A percentile compares a stretch with the other conserved stretches of the same genome.
Conservation (phyloP, 345 rosid species). For the Raphanus sativus region DNA sequence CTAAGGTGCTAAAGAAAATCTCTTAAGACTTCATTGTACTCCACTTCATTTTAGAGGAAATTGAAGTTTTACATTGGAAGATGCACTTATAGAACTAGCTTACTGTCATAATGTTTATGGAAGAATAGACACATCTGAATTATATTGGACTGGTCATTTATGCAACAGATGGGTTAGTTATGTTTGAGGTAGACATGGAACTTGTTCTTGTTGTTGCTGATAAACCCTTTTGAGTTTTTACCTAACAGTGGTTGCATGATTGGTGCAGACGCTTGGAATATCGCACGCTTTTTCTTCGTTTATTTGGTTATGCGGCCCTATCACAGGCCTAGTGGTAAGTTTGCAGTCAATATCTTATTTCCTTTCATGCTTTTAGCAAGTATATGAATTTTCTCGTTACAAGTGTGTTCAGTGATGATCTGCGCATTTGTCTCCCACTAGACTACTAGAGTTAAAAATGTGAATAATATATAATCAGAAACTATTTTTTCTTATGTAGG, state of each 20-base stretch:
- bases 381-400: not conserved
- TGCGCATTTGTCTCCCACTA: not conserved
- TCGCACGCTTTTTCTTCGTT: slow-evolving; percentile 93
- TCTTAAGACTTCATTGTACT: no score
- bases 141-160: not conserved
- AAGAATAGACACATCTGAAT: not conserved
- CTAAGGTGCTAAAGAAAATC: no score
- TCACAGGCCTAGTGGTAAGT: slow-evolving; percentile 98
- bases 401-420: not conserved
- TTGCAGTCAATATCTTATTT: not conserved
- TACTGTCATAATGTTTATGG: not conserved
- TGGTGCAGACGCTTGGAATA: slow-evolving; percentile 91
- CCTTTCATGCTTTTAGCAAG: not conserved
- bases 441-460: not conserved
- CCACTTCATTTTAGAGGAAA: no score
- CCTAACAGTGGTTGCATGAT: slow-evolving; percentile 33
- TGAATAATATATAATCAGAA: not conserved
- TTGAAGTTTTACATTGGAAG: no score
- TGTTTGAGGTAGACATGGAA: not conserved
- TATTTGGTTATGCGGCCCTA: slow-evolving; percentile 98
- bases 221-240: slow-evolving; percentile 18
- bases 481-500: slow-evolving; percentile 29
- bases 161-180: not conserved
- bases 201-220: not conserved
- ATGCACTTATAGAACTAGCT: not conserved